These are phyloP conservation scores for Wickerhamiella alocasiicola DNA, from an alignment of 805 yeast species.

Conservation along the genomic window DNA sequence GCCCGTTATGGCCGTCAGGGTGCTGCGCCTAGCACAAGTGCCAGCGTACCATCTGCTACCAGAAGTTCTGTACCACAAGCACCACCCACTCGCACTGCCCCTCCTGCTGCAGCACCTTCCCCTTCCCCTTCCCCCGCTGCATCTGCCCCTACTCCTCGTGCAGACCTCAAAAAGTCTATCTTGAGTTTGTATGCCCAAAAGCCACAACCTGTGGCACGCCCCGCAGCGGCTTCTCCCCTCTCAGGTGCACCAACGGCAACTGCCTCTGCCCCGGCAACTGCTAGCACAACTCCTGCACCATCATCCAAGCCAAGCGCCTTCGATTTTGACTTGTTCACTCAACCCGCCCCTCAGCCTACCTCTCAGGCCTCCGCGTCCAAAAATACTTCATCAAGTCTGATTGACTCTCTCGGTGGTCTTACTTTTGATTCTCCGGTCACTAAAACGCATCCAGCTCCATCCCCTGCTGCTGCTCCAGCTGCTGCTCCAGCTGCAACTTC, in stretches of 20 bases:
- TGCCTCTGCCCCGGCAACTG: background rate
- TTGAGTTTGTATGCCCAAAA: constrained; percentile 69
- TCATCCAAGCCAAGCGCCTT: constrained; percentile 10
- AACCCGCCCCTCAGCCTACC: background rate
- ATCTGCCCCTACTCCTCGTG: constrained; percentile 34
- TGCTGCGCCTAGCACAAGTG: background rate
- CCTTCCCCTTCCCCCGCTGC: constrained; percentile 17
- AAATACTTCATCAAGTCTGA: constrained; percentile 1
- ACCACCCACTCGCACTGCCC: background rate
- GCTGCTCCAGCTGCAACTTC: constrained; percentile 1
- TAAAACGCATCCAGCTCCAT: constrained; percentile 15
- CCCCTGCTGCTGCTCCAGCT: constrained; percentile 11
- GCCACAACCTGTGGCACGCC: constrained; percentile 29
- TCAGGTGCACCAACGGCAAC: constrained; percentile 8
- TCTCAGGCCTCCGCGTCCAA: background rate
- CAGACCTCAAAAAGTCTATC: constrained; percentile 85
- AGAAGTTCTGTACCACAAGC: background rate
- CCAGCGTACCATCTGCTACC: background rate
- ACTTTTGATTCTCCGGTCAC: constrained; percentile 1
- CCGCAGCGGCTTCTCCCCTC: constrained; percentile 13
- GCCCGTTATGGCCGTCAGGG: background rate
- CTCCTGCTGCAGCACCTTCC: constrained; percentile 14
- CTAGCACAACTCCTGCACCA: constrained; percentile 1
- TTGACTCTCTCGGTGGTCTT: constrained; percentile 1
- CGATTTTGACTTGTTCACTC: constrained; percentile 7